These are phyloP conservation scores for Pyrenopolyporus hunteri DNA, from an alignment of 495 filamentous ascomycete species.

Conservation along the genomic window DNA sequence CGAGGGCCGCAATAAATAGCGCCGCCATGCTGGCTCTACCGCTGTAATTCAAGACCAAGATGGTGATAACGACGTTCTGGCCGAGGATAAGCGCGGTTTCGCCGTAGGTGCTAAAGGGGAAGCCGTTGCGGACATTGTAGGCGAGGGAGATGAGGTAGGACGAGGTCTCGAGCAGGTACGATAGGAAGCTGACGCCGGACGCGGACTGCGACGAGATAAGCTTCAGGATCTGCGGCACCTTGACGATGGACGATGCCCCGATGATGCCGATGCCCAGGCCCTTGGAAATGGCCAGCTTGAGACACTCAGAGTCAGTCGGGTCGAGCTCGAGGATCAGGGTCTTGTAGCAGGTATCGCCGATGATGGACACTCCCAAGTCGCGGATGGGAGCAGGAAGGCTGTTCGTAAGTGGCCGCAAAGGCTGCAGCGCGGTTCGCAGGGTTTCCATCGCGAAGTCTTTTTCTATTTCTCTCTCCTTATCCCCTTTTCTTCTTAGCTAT, in stretches of 20 bases:
- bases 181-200: conserved; percentile 83
- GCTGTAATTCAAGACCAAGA: conserved; percentile 80
- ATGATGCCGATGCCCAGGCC: conserved; percentile 92
- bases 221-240: conserved; percentile 95
- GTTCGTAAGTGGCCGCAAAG: conserved; percentile 79
- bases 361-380: conserved; percentile 74
- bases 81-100: conserved; percentile 89
- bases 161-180: conserved; percentile 88
- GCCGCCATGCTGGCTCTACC: conserved; percentile 67
- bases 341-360: conserved; percentile 84
- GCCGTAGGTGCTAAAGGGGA: conserved; percentile 95
- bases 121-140: conserved; percentile 87
- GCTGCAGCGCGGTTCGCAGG: conserved; percentile 71
- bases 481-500: neutral
- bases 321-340: conserved; percentile 81
- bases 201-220: conserved; percentile 78
- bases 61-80: conserved; percentile 88
- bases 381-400: conserved; percentile 79
- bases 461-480: neutral
- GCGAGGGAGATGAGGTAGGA: conserved; percentile 83
- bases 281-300: conserved; percentile 89
- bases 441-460: conserved; percentile 53
- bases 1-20: conserved; percentile 76
- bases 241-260: conserved; percentile 84
- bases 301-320: conserved; percentile 71